Conservation (phyloP, 2,329 filamentous ascomycete species). For the Fusarium longipes region DNA sequence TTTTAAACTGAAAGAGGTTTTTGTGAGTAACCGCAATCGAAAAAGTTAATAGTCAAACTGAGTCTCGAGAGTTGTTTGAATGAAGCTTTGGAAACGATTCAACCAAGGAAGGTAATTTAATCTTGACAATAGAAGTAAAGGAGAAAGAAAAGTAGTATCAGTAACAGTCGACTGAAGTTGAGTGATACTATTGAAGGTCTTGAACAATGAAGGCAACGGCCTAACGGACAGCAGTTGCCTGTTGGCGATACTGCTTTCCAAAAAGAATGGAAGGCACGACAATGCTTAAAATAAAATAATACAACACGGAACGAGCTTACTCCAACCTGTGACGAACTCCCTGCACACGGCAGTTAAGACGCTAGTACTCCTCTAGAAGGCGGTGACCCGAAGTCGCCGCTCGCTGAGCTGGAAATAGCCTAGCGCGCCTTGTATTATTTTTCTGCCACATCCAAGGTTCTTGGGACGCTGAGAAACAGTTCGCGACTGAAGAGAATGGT, state of each 20-base stretch:
- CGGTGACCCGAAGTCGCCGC: neutral
- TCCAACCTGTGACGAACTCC: slow-evolving; percentile 29
- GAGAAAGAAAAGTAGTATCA: neutral
- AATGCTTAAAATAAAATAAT: slow-evolving; percentile 12
- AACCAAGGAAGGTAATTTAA: neutral
- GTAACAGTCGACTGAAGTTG: neutral
- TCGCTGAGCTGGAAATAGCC: neutral
- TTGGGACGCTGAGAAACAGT: slow-evolving; percentile 6
- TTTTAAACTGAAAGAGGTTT: neutral
- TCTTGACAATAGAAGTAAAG: neutral
- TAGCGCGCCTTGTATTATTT: slow-evolving; percentile 33
- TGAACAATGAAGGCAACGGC: neutral
- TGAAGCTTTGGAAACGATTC: neutral
- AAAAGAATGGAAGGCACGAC: slow-evolving; percentile 31
- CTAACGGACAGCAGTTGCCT: slow-evolving; percentile 6
- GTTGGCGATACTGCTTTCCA: slow-evolving; percentile 12
- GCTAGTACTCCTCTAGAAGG: slow-evolving; percentile 5
- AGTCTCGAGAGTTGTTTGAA: slow-evolving; percentile 4
- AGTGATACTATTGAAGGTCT: neutral
- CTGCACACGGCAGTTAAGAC: slow-evolving; percentile 23
- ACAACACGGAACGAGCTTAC: slow-evolving; percentile 25
- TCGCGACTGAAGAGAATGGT: slow-evolving; percentile 7
- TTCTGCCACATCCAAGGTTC: slow-evolving; percentile 40
- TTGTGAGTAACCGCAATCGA: neutral
- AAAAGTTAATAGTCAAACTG: neutral